Conservation (phyloP, 305 asterid genomes). For the Solanum hybrid region DNA sequence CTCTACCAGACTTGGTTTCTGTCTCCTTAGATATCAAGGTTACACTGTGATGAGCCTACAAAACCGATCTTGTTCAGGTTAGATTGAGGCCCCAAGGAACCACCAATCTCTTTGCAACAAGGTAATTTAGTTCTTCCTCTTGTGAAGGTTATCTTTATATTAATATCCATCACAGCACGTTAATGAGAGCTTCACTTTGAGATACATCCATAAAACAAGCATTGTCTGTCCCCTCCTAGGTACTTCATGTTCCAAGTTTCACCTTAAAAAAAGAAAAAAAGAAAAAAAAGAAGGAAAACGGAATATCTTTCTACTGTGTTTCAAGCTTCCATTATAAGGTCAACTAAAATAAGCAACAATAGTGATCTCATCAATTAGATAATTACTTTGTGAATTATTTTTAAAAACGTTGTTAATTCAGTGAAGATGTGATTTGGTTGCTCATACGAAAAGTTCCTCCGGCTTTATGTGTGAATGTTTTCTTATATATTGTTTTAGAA, state of each 20-base stretch:
- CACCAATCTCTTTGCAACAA: not conserved
- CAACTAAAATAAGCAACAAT: not conserved
- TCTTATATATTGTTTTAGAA: not conserved
- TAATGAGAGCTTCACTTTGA: not conserved
- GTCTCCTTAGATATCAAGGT: not conserved
- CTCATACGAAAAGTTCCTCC: not conserved
- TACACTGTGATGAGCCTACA: not conserved
- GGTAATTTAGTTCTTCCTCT: not conserved
- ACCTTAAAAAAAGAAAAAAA: not conserved
- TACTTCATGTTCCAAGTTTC: not conserved
- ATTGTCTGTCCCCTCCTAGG: not conserved
- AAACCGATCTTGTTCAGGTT: not conserved
- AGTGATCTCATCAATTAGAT: not conserved
- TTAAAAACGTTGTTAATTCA: not conserved
- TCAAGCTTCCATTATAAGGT: not conserved
- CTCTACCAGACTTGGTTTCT: not conserved
- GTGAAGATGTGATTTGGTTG: not conserved
- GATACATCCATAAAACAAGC: not conserved
- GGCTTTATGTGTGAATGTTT: not conserved
- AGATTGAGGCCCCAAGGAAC: not conserved
- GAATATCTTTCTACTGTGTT: not conserved
- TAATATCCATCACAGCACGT: not conserved
- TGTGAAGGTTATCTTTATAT: not conserved
- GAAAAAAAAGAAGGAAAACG: not conserved
- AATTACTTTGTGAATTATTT: not conserved